Evolutionary conservation across 129 eudicot species (phyloP), one percentile per base, ranked within the genome.

Genomic region (carrot (Daucus carota)): DNA sequence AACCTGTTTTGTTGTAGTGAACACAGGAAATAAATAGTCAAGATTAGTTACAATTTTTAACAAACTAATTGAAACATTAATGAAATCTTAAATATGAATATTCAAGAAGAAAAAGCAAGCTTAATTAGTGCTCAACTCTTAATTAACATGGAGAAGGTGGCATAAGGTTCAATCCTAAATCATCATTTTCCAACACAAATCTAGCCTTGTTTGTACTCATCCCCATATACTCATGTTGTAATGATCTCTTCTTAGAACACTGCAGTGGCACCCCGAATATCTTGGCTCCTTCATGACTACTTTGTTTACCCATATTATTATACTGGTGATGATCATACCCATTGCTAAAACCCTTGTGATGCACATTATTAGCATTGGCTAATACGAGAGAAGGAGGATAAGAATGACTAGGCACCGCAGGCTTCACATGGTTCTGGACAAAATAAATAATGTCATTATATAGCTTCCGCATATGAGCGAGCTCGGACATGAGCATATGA

Each of bases 131-230:
- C 26, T 18, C 6, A 50, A 50, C 60, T 50, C 22, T 17, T 17
- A 7, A 8, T 22, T n/a, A n/a, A n/a, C 29, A 54, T 22, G 40
- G 71, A 26, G 90, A 87, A 79, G 96, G 92, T 75, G 96, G 95
- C 98, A 93, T 93, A 67, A 93, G 97, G 83, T 93, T 88, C 70
- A 93, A 76, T 78, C 98, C 97, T 83, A 93, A 84, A 85, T 93
- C 96, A 87, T 90, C 90, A 60, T 88, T 90, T 62, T 85, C 98
- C 72, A 90, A 70, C 34, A 88, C 95, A 83, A 90, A 77, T 78
- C 98, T 87, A 69, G 94, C 72, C 75, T 88, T 92, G 81, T 85
- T 87, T 47, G 84, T 42, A 71, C 73, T 70, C 73, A 40, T 40
- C 15, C 79, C 73, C 24, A n/a, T 72, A 26, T 41, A 71, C 54